phyloP scores from a whole-genome alignment of 192 early-diverging fungal genomes.

The Anaeromyces robustus region DNA sequence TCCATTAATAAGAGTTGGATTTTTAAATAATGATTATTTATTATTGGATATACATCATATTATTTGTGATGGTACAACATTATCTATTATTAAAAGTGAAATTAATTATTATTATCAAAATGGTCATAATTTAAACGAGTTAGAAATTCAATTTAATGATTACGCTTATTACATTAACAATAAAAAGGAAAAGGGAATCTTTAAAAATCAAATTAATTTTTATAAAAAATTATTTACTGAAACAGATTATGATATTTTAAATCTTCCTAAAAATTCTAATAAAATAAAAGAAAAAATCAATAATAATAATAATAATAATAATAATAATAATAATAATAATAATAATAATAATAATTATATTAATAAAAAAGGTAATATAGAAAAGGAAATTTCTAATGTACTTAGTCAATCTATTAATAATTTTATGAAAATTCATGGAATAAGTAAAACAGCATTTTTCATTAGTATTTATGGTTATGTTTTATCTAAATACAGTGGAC shows the following conservation, averaged over 20 bases:
- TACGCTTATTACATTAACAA: background rate
- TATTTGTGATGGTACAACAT: background rate
- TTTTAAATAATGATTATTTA: background rate
- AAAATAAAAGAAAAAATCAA: background rate
- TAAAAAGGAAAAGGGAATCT: background rate
- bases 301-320: too few relatives aligned
- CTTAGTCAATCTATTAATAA: background rate
- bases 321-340: background rate
- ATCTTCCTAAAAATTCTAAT: background rate
- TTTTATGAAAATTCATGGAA: background rate
- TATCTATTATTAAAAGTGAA: background rate
- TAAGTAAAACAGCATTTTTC: background rate
- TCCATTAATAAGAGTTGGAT: background rate
- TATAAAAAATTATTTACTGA: background rate
- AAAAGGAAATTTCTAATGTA: background rate
- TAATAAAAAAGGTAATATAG: background rate
- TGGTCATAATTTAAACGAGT: background rate
- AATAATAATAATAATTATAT: background rate
- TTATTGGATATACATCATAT: background rate
- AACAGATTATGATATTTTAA: background rate
- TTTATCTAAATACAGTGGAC: background rate
- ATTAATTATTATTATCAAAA: background rate
- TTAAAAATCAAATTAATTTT: background rate
- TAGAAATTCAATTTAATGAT: background rate
- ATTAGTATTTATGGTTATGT: background rate